Evolutionary conservation across 345 rosid species (phyloP).

Genomic region (Brassica carinata): DNA sequence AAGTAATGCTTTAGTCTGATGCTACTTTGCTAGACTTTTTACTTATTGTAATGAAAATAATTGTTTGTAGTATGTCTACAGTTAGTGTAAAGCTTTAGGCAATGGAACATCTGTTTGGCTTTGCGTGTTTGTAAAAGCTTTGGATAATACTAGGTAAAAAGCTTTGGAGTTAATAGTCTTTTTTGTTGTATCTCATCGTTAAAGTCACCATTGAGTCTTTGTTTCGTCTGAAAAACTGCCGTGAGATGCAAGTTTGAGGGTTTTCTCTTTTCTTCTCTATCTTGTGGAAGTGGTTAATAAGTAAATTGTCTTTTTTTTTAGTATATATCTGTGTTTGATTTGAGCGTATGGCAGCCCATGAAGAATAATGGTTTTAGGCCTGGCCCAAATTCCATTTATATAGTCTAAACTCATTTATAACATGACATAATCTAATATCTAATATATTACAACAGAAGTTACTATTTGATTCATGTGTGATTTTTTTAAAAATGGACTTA

Average conservation of each 20-base stretch:
- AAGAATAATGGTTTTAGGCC: not conserved
- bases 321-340: not conserved
- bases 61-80: conserved; percentile 21
- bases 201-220: not conserved
- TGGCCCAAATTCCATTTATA: conserved; percentile 13
- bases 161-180: not conserved
- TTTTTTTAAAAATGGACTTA: too few relatives aligned
- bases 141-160: not conserved
- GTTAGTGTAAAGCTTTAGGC: conserved; percentile 39
- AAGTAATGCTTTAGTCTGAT: conserved; percentile 16
- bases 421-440: not conserved
- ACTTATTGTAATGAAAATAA: conserved; percentile 12
- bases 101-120: conserved; percentile 13
- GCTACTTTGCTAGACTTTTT: conserved; percentile 26
- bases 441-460: too few relatives aligned
- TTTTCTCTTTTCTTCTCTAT: not conserved
- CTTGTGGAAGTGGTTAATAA: not conserved
- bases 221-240: not conserved
- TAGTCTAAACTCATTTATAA: not conserved
- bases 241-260: not conserved
- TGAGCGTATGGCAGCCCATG: not conserved
- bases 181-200: not conserved
- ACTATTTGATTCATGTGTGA: too few relatives aligned
- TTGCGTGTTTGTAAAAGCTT: conserved; percentile 2
- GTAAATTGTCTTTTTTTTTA: not conserved